Base-by-base conservation (phyloP, 1,139 yeast species). In the Nematodospora anomalae region DNA sequence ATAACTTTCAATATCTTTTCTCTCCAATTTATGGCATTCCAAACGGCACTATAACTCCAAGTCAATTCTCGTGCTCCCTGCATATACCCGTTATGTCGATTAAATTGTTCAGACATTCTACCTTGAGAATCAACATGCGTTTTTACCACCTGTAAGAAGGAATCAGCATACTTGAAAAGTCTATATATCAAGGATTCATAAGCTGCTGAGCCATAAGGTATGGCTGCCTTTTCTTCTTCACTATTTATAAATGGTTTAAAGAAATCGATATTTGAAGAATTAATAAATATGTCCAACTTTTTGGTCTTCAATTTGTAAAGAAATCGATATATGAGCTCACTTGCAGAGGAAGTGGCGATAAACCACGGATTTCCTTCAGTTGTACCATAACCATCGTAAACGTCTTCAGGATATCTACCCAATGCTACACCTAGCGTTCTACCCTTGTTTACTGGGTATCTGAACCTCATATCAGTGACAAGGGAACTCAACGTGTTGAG, bases 331-430 rank as follows among this genome's bases (percentile, higher is more conserved):
- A 82, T 50, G 7, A 76, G 53, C 50, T 83, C 88, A 1, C 95
- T 75, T 1, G 92, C 90, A 3, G 92, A 71, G 0, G 92, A 79
- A 0, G 97, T 90, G 15, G 94, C 73, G 42, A 92, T 74, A 55
- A 90, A 90, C 98, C 97, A 92, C 2, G 98, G 97, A 53, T 92
- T 92, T 2, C 97, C 97, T 48, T 80, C 83, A 11, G 83, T 71
- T 0, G 74, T 67, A 0, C 80, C 82, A 42, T 73, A 67, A 0
- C 97, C 97, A 58, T 90, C 85, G 58, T 92, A 92, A 9, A 84
- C 61, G 60, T 92, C 98, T 53, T 90, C 97, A 0, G 97, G 96
- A 53, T 92, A 92, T 52, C 98, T 69, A 2, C 98, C 98, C 33
- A 90, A 62, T 0, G 86, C 96, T 28, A 83, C 79, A 0, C 94